Evolutionary conservation across 768 basidiomycete species (phyloP), one percentile per base, ranked within the genome.

Genomic region (Tricholoma matsutake): DNA sequence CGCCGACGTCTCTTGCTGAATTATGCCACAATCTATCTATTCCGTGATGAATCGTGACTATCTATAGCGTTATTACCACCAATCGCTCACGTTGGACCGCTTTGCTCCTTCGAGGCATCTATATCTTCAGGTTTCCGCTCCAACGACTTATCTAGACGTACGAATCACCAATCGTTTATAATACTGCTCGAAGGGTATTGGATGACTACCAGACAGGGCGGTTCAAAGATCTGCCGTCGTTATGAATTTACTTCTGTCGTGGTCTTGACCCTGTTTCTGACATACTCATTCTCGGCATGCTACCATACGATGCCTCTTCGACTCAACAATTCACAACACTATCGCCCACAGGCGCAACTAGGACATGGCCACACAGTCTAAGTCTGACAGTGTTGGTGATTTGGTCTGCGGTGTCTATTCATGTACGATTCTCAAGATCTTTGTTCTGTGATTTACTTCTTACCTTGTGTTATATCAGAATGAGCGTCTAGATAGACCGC

Each of bases 401-500:
- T 25, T 25, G 43, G 43, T 45, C 18, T 45, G 20, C n/a, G 16
- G 13, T 6, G 18, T 45, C 43, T 18, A 45, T 20, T 8, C 43
- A 20, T 20, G 43, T 45, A 20, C 10, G 8, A 39, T 14, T 39
- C 37, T 9, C 37, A 3, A 14, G 13, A 39, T 16, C 14, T 16
- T 16, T 39, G 37, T 16, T 16, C 14, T 6, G 43, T 20, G 7
- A 22, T 45, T 45, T 22, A 45, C 43, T 45, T 49, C 41, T 51
- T 37, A 35, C 31, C 37, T 45, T 43, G 41, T 55, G 25, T 28
- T 57, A 25, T 13, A 32, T 3, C 22, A 25, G 22, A 25, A 25
- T n/a, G 29, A 52, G 61, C 56, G 56, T 29, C 61, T 57, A 61
- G 56, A 53, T 61, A 54, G 20, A 39, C 37, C 4, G 37, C 6